Evolutionary conservation across 2,329 filamentous ascomycete genomes (phyloP).

Genomic region (Xylariomycetidae sp.): DNA sequence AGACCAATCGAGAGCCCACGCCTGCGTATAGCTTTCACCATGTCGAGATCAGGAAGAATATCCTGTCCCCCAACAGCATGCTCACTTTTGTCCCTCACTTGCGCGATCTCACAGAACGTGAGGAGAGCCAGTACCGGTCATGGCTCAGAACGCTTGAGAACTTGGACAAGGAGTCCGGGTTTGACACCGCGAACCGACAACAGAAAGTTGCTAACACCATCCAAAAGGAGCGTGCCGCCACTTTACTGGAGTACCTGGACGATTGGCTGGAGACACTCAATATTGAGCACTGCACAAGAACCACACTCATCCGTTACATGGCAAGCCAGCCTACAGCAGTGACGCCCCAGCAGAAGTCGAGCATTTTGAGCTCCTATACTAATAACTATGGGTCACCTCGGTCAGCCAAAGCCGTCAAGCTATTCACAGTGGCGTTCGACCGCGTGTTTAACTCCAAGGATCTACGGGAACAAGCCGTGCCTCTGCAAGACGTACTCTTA

Average conservation of each 20-base stretch:
- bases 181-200: constrained; percentile 46
- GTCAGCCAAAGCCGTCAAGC: constrained; percentile 36
- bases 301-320: constrained; percentile 48
- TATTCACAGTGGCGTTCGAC: constrained; percentile 53
- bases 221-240: constrained; percentile 45
- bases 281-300: constrained; percentile 46
- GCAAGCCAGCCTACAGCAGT: constrained; percentile 40
- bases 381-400: constrained; percentile 36
- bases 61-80: constrained; percentile 54
- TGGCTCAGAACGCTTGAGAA: constrained; percentile 54
- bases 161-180: constrained; percentile 52
- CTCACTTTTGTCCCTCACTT: constrained; percentile 55
- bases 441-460: constrained; percentile 41
- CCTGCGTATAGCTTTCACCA: constrained; percentile 56
- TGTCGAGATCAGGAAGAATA: constrained; percentile 53
- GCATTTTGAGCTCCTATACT: constrained; percentile 42
- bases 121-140: constrained; percentile 47
- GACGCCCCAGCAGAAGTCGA: constrained; percentile 49
- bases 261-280: constrained; percentile 44
- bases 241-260: constrained; percentile 47
- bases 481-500: constrained; percentile 45
- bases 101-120: constrained; percentile 49
- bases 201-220: constrained; percentile 45
- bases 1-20: constrained; percentile 45
- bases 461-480: constrained; percentile 32